Conservation (phyloP, 2,329 filamentous ascomycete species). For the Aspergillus fischeri region DNA sequence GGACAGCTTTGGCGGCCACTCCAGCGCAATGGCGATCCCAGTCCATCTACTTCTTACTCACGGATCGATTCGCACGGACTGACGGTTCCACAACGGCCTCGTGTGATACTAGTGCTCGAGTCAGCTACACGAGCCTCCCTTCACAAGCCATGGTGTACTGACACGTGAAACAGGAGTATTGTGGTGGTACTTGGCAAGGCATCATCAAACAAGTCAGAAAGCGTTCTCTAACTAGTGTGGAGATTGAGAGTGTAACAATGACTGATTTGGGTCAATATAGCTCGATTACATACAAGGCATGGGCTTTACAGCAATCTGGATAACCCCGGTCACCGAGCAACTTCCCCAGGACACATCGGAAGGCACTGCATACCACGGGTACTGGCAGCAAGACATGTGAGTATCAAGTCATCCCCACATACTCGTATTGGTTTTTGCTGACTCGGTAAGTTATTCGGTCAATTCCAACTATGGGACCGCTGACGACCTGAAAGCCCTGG, state of each 20-base stretch:
- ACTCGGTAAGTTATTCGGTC: conserved; percentile 39
- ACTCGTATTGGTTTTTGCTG: background rate
- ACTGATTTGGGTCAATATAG: conserved; percentile 16
- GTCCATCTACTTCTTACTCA: conserved; percentile 45
- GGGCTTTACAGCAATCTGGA: conserved; percentile 50
- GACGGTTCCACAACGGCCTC: conserved; percentile 35
- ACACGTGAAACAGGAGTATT: conserved; percentile 32
- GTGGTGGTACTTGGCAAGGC: conserved; percentile 48
- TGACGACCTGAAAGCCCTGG: conserved; percentile 56
- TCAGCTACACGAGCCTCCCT: conserved; percentile 4
- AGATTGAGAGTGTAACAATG: background rate
- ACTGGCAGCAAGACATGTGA: conserved; percentile 48
- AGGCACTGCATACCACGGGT: conserved; percentile 47
- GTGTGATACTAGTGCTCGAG: conserved; percentile 25
- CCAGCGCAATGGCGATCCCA: conserved; percentile 38
- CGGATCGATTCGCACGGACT: conserved; percentile 42
- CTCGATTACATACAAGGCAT: conserved; percentile 49
- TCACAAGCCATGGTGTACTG: background rate
- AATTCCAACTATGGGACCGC: conserved; percentile 58
- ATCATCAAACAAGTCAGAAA: conserved; percentile 37
- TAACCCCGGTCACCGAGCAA: conserved; percentile 43
- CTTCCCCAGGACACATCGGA: conserved; percentile 32
- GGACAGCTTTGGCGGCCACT: conserved; percentile 26
- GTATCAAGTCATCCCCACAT: background rate
- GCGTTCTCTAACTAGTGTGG: no score